Percentiles rank a stretch among this genome's conserved stretches.
Evolutionary conservation across 345 rosid species (phyloP).

Genomic region (Trapa bicornis): DNA sequence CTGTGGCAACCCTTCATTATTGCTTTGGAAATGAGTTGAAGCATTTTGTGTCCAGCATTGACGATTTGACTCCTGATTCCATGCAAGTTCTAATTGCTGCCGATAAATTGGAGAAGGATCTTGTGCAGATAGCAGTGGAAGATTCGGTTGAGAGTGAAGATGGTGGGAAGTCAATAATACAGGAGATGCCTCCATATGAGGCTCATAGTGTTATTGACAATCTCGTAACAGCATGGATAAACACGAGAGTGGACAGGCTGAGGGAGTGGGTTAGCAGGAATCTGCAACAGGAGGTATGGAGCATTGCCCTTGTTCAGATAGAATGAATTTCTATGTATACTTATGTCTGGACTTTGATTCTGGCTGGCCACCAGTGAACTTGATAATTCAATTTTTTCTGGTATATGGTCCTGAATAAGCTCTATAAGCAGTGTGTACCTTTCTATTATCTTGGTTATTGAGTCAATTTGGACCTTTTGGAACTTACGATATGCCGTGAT

Average conservation of each 20-base stretch:
- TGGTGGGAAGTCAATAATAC: conserved; percentile 92
- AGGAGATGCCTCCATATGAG: conserved; percentile 97
- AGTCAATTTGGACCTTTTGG: neutral
- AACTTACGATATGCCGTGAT: neutral
- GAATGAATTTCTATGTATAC: neutral
- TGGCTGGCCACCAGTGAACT: neutral
- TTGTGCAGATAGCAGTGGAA: conserved; percentile 94
- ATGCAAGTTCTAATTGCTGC: conserved; percentile 86
- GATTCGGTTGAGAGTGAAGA: conserved; percentile 94
- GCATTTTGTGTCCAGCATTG: conserved; percentile 54
- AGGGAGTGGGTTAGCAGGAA: conserved; percentile 82
- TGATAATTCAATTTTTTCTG: neutral
- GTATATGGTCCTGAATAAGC: neutral
- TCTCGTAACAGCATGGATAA: conserved; percentile 79
- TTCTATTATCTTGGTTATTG: neutral
- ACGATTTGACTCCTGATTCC: conserved; percentile 79
- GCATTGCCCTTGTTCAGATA: neutral
- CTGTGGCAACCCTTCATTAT: conserved; percentile 91
- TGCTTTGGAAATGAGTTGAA: conserved; percentile 70
- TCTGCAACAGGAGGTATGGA: conserved; percentile 74
- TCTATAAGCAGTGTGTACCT: neutral
- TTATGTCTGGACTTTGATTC: neutral
- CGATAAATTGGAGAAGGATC: conserved; percentile 91
- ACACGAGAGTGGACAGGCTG: conserved; percentile 57
- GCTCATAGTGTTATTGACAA: conserved; percentile 65